Evolutionary conservation across 768 basidiomycete species (phyloP), one percentile per base, ranked within the genome.

Genomic region (Macrolepiota dolichaula): DNA sequence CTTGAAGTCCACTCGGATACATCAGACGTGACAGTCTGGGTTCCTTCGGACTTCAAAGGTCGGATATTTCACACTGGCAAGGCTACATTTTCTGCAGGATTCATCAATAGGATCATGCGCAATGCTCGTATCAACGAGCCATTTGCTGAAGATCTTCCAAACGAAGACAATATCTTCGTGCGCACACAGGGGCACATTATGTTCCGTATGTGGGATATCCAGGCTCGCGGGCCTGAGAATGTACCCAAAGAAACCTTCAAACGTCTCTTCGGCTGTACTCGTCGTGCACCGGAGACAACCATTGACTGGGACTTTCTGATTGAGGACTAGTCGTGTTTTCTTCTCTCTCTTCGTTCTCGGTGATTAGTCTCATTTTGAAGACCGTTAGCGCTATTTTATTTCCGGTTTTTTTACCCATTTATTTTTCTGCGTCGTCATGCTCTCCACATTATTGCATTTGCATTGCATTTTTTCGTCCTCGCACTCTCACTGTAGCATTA

Each of bases 281-380:
- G 78, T 67, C 87, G 80, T 70, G 74, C 77, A 47, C 81, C 83
- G 6, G 84, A 82, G 67, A 80, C 79, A 12, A 59, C 76, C 47
- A 86, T 89, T 61, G 81, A 91, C 73, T 92, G 90, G 90, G 90
- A 92, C 70, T 91, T 88, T 72, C 75, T 92, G 60, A 79, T 92
- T 51, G 88, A 90, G 62, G 87, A 88, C 68, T 89, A 74, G 73
- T 40, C 57, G 52, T 38, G 37, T 62, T 47, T 55, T 62, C 59
- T 54, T 57, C 55, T 57, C 52, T 25, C 47, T 44, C 42, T 44
- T 44, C 42, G 42, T 44, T 44, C 19, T 19, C 15, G 42, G 24
- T 49, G 22, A 49, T 7, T 49, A 22, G 22, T 49, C 25, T 49
- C 47, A 12, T 49, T 49, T 24, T 49, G 22, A 49, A 12, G 24